Percentiles rank a stretch among this genome's conserved stretches.
These are phyloP conservation scores for Thymus mandschuricus DNA, from an alignment of 257 asterid genomes.

Conservation along the genomic window DNA sequence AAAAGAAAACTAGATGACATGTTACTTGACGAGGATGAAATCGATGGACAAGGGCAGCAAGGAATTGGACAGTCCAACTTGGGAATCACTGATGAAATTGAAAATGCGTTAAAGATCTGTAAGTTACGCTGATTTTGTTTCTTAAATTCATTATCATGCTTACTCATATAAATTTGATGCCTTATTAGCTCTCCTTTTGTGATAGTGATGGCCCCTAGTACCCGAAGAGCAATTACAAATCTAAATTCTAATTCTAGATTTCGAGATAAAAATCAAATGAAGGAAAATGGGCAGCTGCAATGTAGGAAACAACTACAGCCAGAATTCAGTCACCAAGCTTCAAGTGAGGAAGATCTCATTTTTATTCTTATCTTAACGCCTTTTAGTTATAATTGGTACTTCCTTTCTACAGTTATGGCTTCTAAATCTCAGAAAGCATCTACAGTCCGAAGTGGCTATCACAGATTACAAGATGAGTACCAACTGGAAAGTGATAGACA, in stretches of 20 bases:
- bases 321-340: slow-evolving; percentile 10
- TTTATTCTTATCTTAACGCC: neutral
- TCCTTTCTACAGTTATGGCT: slow-evolving; percentile 18
- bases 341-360: slow-evolving; percentile 4
- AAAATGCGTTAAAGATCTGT: slow-evolving; percentile 18
- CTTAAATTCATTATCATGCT: neutral
- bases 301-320: slow-evolving; percentile 14
- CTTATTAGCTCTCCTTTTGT: neutral
- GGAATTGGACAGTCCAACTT: neutral
- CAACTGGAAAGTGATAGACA: slow-evolving; percentile 1
- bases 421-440: slow-evolving; percentile 8
- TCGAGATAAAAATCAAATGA: slow-evolving; percentile 6
- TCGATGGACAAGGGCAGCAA: neutral
- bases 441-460: slow-evolving; percentile 13
- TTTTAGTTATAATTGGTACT: neutral
- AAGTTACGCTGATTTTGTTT: slow-evolving; percentile 7
- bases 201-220: slow-evolving; percentile 13
- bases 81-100: neutral
- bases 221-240: neutral
- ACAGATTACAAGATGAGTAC: slow-evolving; percentile 8
- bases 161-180: neutral
- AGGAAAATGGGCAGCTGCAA: slow-evolving; percentile 9
- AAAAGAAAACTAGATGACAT: neutral
- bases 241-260: neutral
- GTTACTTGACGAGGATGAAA: slow-evolving; percentile 11